A percentile compares a stretch with the other conserved stretches of the same genome.
These are phyloP conservation scores for Botrytis aclada DNA, from an alignment of 2,329 filamentous ascomycete species.

Conservation along the genomic window DNA sequence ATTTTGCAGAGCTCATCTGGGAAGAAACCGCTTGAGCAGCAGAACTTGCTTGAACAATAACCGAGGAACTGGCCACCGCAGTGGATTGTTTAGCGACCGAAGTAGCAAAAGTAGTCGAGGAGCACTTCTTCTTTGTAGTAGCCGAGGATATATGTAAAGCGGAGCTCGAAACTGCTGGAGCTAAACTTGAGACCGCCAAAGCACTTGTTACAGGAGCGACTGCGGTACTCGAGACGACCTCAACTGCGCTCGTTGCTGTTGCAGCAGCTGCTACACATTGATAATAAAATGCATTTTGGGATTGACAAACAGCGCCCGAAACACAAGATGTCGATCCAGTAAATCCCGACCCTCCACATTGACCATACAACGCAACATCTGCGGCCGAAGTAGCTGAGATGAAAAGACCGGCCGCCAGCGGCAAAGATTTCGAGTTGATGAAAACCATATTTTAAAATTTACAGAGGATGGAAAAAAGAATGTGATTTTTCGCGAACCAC, in stretches of 20 bases:
- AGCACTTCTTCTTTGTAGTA: neutral
- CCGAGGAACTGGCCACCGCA: neutral
- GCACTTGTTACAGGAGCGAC: neutral
- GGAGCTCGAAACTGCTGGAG: neutral
- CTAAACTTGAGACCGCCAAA: neutral
- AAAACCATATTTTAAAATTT: neutral
- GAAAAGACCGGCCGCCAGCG: constrained; percentile 1
- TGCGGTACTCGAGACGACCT: neutral
- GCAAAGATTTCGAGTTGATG: neutral
- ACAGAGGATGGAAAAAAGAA: neutral
- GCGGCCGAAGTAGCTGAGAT: neutral
- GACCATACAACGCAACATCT: constrained; percentile 19
- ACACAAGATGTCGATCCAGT: constrained; percentile 36
- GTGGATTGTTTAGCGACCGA: neutral
- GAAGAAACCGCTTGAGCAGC: neutral
- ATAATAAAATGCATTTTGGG: constrained; percentile 12
- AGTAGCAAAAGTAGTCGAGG: neutral
- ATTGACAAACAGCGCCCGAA: constrained; percentile 26
- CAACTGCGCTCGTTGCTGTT: neutral
- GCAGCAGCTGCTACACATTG: constrained; percentile 5
- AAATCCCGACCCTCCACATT: constrained; percentile 35
- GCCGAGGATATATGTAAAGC: neutral
- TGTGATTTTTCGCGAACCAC: neutral
- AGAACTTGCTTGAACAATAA: neutral
- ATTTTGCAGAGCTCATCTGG: neutral